A percentile compares a stretch with the other conserved stretches of the same genome.
Evolutionary conservation across 139 green algal species (phyloP).

Genomic region (Coelastrella sp.): DNA sequence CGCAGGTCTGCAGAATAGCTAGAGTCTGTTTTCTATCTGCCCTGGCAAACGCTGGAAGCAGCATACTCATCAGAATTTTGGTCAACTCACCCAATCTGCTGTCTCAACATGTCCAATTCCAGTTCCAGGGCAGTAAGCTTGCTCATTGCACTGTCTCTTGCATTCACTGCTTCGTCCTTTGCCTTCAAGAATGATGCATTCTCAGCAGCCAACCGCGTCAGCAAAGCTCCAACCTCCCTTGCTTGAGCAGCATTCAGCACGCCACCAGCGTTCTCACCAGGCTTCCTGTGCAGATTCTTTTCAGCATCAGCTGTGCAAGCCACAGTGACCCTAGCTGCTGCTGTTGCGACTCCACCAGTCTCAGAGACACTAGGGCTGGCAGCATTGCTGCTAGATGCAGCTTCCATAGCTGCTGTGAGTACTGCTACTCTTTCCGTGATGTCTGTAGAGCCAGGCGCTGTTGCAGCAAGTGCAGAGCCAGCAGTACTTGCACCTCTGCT

Average conservation of each 20-base stretch:
- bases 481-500: background rate
- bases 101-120: constrained; percentile 30
- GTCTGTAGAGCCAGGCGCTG: background rate
- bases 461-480: background rate
- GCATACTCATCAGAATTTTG: too few species aligned
- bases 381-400: background rate
- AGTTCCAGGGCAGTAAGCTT: background rate
- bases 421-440: background rate
- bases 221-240: constrained; percentile 37
- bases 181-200: constrained; percentile 32
- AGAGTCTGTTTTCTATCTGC: too few species aligned
- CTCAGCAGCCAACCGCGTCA: constrained; percentile 37
- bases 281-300: background rate
- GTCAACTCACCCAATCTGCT: constrained; percentile 16
- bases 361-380: background rate
- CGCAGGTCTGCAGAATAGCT: too few species aligned
- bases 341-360: background rate
- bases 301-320: background rate
- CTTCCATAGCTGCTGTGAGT: background rate
- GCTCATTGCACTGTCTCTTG: constrained; percentile 10
- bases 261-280: background rate
- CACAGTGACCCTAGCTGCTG: background rate
- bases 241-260: constrained; percentile 35
- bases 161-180: constrained; percentile 7
- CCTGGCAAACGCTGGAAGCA: too few species aligned